These are phyloP conservation scores for Suhomyces kunorum DNA, from an alignment of 1,139 yeast genomes.

Conservation along the genomic window DNA sequence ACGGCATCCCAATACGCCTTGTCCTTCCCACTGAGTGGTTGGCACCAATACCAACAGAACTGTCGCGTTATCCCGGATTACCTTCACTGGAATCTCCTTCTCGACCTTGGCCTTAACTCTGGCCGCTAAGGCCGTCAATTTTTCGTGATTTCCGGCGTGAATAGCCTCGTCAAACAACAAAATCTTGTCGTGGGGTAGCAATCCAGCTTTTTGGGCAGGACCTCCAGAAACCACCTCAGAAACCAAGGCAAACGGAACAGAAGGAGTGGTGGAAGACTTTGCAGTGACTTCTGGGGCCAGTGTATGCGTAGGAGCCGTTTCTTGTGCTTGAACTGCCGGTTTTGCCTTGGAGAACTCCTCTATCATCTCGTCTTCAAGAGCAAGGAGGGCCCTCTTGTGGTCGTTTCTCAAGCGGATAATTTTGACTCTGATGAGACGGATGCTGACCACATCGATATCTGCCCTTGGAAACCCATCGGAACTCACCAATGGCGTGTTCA, in stretches of 20 bases:
- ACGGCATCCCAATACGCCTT: slow-evolving; percentile 74
- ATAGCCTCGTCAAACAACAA: slow-evolving; percentile 51
- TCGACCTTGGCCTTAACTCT: slow-evolving; percentile 30
- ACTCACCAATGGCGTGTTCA: slow-evolving; percentile 66
- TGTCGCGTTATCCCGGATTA: slow-evolving; percentile 33
- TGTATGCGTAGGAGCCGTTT: neutral
- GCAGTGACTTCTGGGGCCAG: neutral
- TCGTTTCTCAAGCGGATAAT: slow-evolving; percentile 74
- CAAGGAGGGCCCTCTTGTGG: slow-evolving; percentile 49
- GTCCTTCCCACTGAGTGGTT: slow-evolving; percentile 61
- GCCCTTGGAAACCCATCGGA: slow-evolving; percentile 82
- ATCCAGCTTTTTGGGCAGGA: slow-evolving; percentile 50
- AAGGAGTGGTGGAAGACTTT: neutral
- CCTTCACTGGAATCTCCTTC: slow-evolving; percentile 33
- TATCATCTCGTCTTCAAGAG: slow-evolving; percentile 48
- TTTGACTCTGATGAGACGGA: slow-evolving; percentile 60
- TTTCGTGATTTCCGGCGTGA: slow-evolving; percentile 53
- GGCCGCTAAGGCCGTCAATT: slow-evolving; percentile 40
- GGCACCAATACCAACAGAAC: slow-evolving; percentile 50
- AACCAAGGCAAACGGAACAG: slow-evolving; percentile 60
- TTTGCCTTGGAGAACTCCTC: slow-evolving; percentile 37
- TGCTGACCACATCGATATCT: slow-evolving; percentile 77
- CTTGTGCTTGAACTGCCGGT: neutral
- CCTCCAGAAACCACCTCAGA: slow-evolving; percentile 48
- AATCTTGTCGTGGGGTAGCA: slow-evolving; percentile 49